Conservation (phyloP, 2,329 filamentous ascomycete species). For the Rachicladosporium sp. region DNA sequence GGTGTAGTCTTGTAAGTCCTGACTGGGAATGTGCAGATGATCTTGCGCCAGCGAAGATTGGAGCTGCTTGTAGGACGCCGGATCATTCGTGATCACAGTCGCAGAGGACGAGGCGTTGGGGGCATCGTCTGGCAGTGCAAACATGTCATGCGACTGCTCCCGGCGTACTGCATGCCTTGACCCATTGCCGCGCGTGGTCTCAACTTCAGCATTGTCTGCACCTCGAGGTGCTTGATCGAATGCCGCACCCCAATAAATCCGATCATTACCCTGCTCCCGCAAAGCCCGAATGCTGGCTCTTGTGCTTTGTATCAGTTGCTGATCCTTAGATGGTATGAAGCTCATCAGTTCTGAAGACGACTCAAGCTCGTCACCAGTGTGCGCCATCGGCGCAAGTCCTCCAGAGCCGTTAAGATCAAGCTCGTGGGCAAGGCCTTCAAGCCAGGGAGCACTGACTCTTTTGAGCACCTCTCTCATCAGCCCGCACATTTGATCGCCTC, state of each 20-base stretch:
- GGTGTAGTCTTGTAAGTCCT: constrained; percentile 29
- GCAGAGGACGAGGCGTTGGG: no score
- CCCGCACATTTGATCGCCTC: constrained; percentile 7
- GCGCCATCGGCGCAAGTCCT: no score
- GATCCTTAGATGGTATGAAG: constrained; percentile 18
- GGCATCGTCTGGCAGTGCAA: no score
- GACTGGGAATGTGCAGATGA: no score
- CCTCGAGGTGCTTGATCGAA: constrained; percentile 45
- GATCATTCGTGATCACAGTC: no score
- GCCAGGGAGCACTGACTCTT: constrained; percentile 16
- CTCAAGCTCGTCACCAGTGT: no score
- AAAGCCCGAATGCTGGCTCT: not conserved
- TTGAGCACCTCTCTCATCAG: constrained; percentile 12
- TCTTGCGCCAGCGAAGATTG: no score
- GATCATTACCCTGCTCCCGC: not conserved
- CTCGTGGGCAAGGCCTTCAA: constrained; percentile 10
- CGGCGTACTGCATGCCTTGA: no score
- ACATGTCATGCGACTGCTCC: no score
- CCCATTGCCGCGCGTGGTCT: no score
- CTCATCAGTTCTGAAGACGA: not conserved
- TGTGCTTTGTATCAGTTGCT: constrained; percentile 25
- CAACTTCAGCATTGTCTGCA: no score
- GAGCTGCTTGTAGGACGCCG: no score
- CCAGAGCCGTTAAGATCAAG: not conserved
- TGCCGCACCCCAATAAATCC: constrained; percentile 32